These are phyloP conservation scores for Aspergillus glaucus DNA, from an alignment of 2,329 filamentous ascomycete species.

Conservation along the genomic window DNA sequence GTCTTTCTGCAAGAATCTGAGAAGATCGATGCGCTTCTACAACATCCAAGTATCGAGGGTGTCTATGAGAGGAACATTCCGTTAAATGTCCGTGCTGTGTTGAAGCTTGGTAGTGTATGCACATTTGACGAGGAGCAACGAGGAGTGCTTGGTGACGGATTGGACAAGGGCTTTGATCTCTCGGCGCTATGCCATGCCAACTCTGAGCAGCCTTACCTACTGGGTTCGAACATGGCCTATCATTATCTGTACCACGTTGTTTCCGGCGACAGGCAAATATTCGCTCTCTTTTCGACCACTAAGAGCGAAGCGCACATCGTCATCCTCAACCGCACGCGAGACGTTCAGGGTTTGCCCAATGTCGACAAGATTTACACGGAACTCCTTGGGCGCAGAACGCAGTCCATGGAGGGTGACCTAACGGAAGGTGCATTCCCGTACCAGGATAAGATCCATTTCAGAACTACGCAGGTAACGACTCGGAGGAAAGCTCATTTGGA, in stretches of 20 bases:
- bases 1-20: conserved; percentile 78
- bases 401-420: conserved; percentile 61
- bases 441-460: conserved; percentile 79
- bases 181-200: conserved; percentile 63
- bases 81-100: conserved; percentile 74
- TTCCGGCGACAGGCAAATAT: conserved; percentile 84
- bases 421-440: conserved; percentile 82
- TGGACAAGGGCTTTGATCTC: conserved; percentile 91
- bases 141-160: conserved; percentile 82
- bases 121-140: conserved; percentile 87
- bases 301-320: conserved; percentile 76
- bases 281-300: conserved; percentile 82
- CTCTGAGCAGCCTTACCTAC: conserved; percentile 67
- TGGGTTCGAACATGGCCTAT: conserved; percentile 68
- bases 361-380: conserved; percentile 83
- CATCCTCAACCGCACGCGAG: conserved; percentile 75
- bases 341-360: conserved; percentile 82
- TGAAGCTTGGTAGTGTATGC: conserved; percentile 84
- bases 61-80: conserved; percentile 95
- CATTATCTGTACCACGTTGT: conserved; percentile 90
- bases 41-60: conserved; percentile 89
- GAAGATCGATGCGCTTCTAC: conserved; percentile 76
- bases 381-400: conserved; percentile 56
- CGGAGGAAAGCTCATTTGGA: conserved; percentile 84
- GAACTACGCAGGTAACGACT: conserved; percentile 79